Evolutionary conservation across 225 moss, liverwort and hornwort species (phyloP).

Genomic region (Marchantia paleacea): DNA sequence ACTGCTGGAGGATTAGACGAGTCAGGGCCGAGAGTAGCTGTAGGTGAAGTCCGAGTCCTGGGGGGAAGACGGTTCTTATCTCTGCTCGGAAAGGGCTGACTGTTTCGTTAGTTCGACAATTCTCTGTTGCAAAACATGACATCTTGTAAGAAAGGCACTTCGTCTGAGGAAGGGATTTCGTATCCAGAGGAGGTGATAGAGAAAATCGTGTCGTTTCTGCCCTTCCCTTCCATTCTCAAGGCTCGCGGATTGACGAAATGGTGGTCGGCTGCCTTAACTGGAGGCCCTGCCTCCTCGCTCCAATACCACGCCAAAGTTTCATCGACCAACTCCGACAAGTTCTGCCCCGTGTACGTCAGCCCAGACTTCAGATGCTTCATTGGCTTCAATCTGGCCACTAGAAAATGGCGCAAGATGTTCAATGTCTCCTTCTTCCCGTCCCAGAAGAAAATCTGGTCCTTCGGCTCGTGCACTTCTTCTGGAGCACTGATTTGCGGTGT

Average conservation of each 20-base stretch:
- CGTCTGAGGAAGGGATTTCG: background rate
- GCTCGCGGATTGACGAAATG: slow-evolving; percentile 6
- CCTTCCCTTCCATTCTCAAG: background rate
- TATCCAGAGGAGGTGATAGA: slow-evolving; percentile 1
- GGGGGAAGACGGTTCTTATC: no score
- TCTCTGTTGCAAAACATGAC: background rate
- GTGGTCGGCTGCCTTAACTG: background rate
- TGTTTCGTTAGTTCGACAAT: background rate
- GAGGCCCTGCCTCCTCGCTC: background rate
- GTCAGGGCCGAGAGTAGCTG: background rate
- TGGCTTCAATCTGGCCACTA: background rate
- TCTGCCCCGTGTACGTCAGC: background rate
- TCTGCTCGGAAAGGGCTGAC: background rate
- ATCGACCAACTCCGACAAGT: background rate
- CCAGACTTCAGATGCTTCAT: background rate
- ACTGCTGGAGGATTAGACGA: no score
- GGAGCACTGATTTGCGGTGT: slow-evolving; percentile 1
- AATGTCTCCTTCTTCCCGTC: background rate
- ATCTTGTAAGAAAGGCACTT: background rate
- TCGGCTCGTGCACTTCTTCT: background rate
- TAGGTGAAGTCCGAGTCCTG: background rate
- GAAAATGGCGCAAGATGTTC: slow-evolving; percentile 4
- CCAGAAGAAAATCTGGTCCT: background rate
- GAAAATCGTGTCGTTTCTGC: background rate
- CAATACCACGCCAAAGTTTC: background rate